Conservation (phyloP, 352 stramenopile species). For the Hyaloperonospora arabidopsidis region DNA sequence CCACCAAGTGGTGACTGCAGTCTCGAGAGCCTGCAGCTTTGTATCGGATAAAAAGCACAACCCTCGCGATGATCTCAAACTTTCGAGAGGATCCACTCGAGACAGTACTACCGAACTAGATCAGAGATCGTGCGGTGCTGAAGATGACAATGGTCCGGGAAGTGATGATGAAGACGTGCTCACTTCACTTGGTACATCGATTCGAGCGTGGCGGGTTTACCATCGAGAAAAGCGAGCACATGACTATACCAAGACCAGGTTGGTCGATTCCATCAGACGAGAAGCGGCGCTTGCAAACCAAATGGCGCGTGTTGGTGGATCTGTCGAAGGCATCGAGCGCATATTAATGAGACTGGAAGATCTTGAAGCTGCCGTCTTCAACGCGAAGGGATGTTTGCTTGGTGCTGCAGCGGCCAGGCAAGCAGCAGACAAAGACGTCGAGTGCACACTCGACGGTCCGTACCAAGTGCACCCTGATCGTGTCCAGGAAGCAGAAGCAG, state of each 20-base stretch:
- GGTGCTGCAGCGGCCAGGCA: slow-evolving; percentile 1
- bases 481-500: slow-evolving; percentile 16
- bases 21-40: slow-evolving; percentile 19
- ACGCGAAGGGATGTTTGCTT: slow-evolving; percentile 2
- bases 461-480: slow-evolving; percentile 5
- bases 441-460: slow-evolving; percentile 4
- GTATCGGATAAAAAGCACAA: slow-evolving; percentile 5
- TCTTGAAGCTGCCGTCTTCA: slow-evolving; percentile 11
- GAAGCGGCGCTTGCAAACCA: slow-evolving; percentile 19
- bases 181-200: slow-evolving; percentile 22
- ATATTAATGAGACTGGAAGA: slow-evolving; percentile 27
- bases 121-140: neutral
- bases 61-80: slow-evolving; percentile 21
- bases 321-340: slow-evolving; percentile 16
- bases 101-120: slow-evolving; percentile 12
- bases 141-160: slow-evolving; percentile 15
- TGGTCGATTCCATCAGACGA: slow-evolving; percentile 19
- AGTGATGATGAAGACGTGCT: slow-evolving; percentile 32
- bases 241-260: slow-evolving; percentile 27
- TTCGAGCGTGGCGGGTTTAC: slow-evolving; percentile 24
- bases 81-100: slow-evolving; percentile 8
- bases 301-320: slow-evolving; percentile 14
- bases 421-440: slow-evolving; percentile 6
- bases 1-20: slow-evolving; percentile 6
- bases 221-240: slow-evolving; percentile 29